These are phyloP conservation scores for Oleoguttula mirabilis DNA, from an alignment of 495 filamentous ascomycete genomes.

Conservation along the genomic window DNA sequence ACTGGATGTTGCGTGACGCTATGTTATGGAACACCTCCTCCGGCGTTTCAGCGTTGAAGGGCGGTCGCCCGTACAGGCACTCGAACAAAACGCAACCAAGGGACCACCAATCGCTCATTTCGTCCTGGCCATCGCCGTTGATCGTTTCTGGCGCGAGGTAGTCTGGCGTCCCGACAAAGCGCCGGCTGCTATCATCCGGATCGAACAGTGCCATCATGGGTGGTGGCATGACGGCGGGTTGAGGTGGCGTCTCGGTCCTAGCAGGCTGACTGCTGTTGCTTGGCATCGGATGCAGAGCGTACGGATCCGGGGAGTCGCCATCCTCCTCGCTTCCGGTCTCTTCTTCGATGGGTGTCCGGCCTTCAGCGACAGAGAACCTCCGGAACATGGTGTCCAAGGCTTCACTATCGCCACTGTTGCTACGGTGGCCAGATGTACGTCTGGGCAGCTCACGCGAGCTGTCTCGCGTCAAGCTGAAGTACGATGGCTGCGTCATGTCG, in stretches of 20 bases:
- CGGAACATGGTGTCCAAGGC: constrained; percentile 72
- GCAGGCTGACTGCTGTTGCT: constrained; percentile 27
- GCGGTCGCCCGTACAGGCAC: constrained; percentile 82
- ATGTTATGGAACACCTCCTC: constrained; percentile 98
- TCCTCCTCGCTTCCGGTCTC: constrained; percentile 54
- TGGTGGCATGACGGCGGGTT: constrained; percentile 64
- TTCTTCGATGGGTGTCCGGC: constrained; percentile 48
- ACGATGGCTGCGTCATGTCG: constrained; percentile 71
- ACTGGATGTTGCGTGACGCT: constrained; percentile 72
- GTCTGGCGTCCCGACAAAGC: constrained; percentile 94
- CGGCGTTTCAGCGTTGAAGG: constrained; percentile 82
- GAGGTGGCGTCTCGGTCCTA: constrained; percentile 41
- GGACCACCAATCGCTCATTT: constrained; percentile 99
- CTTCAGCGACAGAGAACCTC: constrained; percentile 67
- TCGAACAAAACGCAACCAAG: constrained; percentile 95
- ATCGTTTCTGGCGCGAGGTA: constrained; percentile 97
- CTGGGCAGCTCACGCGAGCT: constrained; percentile 62
- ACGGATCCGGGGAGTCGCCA: constrained; percentile 55
- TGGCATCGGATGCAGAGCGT: constrained; percentile 43
- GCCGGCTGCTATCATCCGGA: constrained; percentile 81
- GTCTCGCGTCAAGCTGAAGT: constrained; percentile 71
- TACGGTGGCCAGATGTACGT: constrained; percentile 74
- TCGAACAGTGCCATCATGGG: constrained; percentile 94
- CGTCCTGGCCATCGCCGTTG: constrained; percentile 85
- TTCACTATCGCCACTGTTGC: constrained; percentile 84